These are phyloP conservation scores for Talaromyces funiculosus DNA, from an alignment of 2,329 filamentous ascomycete genomes.

Conservation along the genomic window DNA sequence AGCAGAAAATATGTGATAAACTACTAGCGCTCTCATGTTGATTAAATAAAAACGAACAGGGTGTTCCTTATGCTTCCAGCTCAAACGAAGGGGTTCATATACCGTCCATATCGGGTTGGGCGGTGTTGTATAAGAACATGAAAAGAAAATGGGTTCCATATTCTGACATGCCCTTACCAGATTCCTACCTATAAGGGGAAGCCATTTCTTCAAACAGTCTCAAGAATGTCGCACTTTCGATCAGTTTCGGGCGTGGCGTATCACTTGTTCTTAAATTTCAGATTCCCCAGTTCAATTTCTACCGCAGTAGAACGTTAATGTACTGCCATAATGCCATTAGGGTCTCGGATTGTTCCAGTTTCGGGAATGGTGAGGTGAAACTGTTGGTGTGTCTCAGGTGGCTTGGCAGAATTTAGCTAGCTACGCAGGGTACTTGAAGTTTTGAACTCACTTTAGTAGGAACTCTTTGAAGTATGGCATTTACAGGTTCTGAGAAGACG, in stretches of 20 bases:
- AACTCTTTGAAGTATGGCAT: not conserved
- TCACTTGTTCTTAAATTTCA: not conserved
- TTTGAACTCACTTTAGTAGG: too few relatives aligned
- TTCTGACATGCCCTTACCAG: not conserved
- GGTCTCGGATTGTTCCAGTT: not conserved
- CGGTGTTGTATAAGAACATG: not conserved
- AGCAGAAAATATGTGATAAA: not conserved
- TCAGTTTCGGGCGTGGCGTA: not conserved
- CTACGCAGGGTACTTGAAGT: too few relatives aligned
- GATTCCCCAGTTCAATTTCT: not conserved
- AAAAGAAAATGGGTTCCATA: not conserved
- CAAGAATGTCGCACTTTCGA: not conserved
- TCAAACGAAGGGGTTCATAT: not conserved
- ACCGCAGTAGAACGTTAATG: not conserved
- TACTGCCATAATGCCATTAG: not conserved
- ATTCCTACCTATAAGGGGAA: not conserved
- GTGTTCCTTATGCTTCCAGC: not conserved
- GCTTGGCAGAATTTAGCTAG: not conserved
- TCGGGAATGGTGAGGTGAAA: slow-evolving; percentile 8
- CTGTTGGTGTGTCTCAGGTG: not conserved
- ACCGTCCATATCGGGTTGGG: not conserved
- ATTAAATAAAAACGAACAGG: not conserved
- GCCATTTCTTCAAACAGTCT: not conserved
- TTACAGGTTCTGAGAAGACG: not conserved
- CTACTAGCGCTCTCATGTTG: not conserved